Evolutionary conservation across 1,139 yeast species (phyloP), one percentile per base, ranked within the genome.

Genomic region (Blastobotrys apis): DNA sequence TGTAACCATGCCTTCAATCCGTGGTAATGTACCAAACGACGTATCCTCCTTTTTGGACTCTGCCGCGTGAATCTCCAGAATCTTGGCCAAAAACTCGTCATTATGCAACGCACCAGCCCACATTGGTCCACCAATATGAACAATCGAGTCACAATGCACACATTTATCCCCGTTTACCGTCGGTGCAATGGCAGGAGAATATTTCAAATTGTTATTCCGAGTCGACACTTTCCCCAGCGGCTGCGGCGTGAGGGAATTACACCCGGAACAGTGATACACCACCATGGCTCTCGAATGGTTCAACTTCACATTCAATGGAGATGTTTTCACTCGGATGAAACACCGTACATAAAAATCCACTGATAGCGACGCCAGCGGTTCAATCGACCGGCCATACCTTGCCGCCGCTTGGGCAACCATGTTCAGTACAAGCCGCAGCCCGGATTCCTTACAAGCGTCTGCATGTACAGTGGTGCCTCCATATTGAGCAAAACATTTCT

Each of bases 91-190:
- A 56, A 88, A 92, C 16, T 73, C 77, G 29, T 64, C 63, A 59
- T 82, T 75, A 59, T 90, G 97, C 43, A 92, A 66, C 2, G 74
- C 70, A 0, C 94, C 96, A 9, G 78, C 86, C 84, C 95, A 92
- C 96, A 92, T 86, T 46, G 99, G 99, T 1, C 99, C 99, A 2
- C 94, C 92, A 34, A 92, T 63, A 59, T 84, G 94, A 60, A 77
- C 77, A 4, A 76, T 72, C 46, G 73, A 74, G 1, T 78, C 83
- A 67, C 98, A 92, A 63, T 72, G 81, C 34, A 71, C 60, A 66
- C 98, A 94, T 39, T 70, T 63, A 4, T 72, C 64, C 15, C 44
- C 43, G 5, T 77, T 73, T 2, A 77, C 72, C 2, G 77, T 72
- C 0, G 81, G 78, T 1, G 81, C 84, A 49, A 72, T 75, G 1